Base-by-base conservation (phyloP, 2,329 filamentous ascomycete species). In the Beauveria pseudobassiana region DNA sequence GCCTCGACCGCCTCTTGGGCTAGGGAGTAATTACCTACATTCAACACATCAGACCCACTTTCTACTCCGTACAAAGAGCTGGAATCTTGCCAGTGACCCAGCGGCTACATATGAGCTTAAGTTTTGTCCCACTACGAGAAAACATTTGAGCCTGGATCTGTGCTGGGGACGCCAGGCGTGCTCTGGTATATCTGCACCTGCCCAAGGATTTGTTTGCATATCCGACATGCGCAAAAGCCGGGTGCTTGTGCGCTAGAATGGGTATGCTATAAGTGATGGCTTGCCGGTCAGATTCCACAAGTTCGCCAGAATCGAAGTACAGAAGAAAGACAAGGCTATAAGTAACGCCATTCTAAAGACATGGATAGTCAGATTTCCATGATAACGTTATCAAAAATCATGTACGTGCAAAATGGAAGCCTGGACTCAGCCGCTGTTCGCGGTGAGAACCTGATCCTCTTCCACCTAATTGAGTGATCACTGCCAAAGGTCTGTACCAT, bases 371-470 rank as follows among this genome's bases (percentile, higher is more conserved):
- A 62, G 52, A 34, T 51, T 46, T 26, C 22, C 38, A 14, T 62
- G 26, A 30, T 30, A 20, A 45, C 40, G 18, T 42, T 53, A 14
- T 48, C 28, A 5, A 30, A 46, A 24, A 10, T 24, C 16, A 59
- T 45, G 12, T 28, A 51, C 20, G 10, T 20, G 42, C 48, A 28
- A 8, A 22, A n/a, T 14, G 3, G 28, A 50, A 38, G 22, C 16
- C 7, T 18, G 5, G 9, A 18, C 42, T 64, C 42, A 67, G 34
- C 59, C 43, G 62, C 64, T 54, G 62, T 61, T 61, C 3, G 79
- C 78, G 14, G 83, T 79, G 55, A 95, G 82, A 28, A 87, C 75
- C 70, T 88, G 78, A 70, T 96, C 91, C 69, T 93, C 86, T 75
- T 96, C 92, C 65, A 97, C 85, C 61, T 67, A 63, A 77, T 72